Base-by-base conservation (phyloP, 257 asterid genomes). In the Fraxinus cuspidata region DNA sequence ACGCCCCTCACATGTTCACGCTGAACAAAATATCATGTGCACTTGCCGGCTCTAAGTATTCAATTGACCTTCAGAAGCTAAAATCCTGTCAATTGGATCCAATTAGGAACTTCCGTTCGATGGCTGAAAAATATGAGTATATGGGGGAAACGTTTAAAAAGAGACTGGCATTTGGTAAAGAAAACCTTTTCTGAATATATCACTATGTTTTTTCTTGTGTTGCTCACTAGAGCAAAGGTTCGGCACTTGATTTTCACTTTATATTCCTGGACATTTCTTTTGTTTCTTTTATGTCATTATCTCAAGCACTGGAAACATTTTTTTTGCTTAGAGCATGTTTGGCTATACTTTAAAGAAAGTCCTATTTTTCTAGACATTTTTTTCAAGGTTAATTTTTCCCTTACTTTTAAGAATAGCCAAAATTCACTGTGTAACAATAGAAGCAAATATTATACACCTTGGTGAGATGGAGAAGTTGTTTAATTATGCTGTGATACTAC, bases 51-150 rank as follows among this genome's bases (percentile, higher is more conserved):
- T 91, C 91, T 74, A 85, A 84, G 74, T 76, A 82, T 77, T 78
- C 87, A 18, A 65, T 81, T 82, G 89, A 86, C 83, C 90, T 89
- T 86, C 93, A 79, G 83, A 84, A 87, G 81, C 84, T 93, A 82
- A 86, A 86, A 81, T 78, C 74, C 68, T 77, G 84, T 53, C 90
- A 86, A 81, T 92, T 88, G 74, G 87, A 90, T 77, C 87, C 87
- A 23, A 79, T 96, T 70, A 88, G 84, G 70, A 83, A 86, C 86
- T 88, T 96, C 76, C 86, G 86, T 84, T 96, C 97, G 5, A 84
- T 88, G 91, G 92, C 92, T 80, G 98, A 96, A 73, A 96, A 96
- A 86, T 93, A 93, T 88, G 89, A 88, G 80, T 75, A 84, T 82
- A 96, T 96, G 99, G 86, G 87, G 85, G 85, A 85, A 70, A 96